These are phyloP conservation scores for Kingdonia uniflora DNA, from an alignment of 164 flowering plant genomes.

Conservation along the genomic window DNA sequence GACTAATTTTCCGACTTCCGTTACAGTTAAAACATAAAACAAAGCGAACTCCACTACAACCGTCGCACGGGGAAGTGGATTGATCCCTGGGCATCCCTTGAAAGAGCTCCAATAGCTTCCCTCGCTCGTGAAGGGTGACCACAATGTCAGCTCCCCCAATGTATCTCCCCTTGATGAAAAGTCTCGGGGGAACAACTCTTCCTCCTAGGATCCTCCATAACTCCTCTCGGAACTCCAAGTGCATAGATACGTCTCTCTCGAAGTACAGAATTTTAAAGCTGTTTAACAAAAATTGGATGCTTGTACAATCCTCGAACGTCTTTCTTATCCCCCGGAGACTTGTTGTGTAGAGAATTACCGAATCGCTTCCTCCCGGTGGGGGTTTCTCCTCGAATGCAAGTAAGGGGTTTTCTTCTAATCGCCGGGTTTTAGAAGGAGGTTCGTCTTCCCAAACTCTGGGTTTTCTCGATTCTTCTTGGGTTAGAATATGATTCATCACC, in stretches of 20 bases:
- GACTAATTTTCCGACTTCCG: conserved; percentile 50
- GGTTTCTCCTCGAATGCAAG: conserved; percentile 43
- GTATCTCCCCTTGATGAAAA: conserved; percentile 70
- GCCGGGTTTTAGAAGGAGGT: conserved; percentile 17
- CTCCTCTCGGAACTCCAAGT: conserved; percentile 62
- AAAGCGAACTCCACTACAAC: conserved; percentile 47
- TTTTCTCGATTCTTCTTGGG: conserved; percentile 25
- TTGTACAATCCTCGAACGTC: conserved; percentile 64
- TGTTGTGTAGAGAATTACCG: conserved; percentile 65
- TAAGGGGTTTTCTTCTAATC: conserved; percentile 21
- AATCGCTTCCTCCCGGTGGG: conserved; percentile 61
- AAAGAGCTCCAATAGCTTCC: conserved; percentile 46
- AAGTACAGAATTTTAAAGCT: conserved; percentile 34
- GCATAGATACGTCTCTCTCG: conserved; percentile 81
- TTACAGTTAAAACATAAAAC: conserved; percentile 51
- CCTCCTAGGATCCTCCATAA: conserved; percentile 51
- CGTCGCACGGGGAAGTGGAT: conserved; percentile 25
- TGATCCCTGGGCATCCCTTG: conserved; percentile 34
- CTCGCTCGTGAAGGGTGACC: conserved; percentile 59
- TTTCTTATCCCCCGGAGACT: conserved; percentile 67
- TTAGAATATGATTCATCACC: conserved; percentile 17
- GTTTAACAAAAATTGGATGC: conserved; percentile 41
- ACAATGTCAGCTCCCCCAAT: conserved; percentile 81
- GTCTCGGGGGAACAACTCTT: conserved; percentile 60
- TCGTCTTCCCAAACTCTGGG: conserved; percentile 21